Conservation (phyloP, 192 early-diverging fungal genomes). For the Rhizophagus clarus region DNA sequence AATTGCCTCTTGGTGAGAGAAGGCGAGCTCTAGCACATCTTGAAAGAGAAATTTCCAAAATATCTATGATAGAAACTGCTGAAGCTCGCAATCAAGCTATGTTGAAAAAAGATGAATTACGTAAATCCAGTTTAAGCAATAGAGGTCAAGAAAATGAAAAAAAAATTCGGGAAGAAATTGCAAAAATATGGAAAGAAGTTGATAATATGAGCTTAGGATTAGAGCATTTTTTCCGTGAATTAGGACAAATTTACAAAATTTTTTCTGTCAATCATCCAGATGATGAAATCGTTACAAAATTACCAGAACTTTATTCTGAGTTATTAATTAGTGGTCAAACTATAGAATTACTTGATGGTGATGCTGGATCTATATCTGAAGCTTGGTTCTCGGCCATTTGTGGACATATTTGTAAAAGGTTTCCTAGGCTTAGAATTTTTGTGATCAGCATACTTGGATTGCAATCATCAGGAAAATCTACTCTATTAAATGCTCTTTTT, state of each 20-base stretch:
- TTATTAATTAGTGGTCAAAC: too few species aligned
- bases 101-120: too few species aligned
- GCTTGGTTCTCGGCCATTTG: too few species aligned
- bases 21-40: conserved; percentile 22
- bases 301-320: conserved; percentile 27
- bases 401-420: not conserved
- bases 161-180: too few species aligned
- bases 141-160: too few species aligned
- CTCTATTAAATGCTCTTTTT: conserved; percentile 30
- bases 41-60: conserved; percentile 16
- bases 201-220: too few species aligned
- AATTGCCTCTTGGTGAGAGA: not conserved
- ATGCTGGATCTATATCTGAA: too few species aligned
- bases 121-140: not conserved
- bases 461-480: conserved; percentile 31
- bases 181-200: too few species aligned
- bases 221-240: too few species aligned
- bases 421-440: conserved; percentile 21
- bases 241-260: conserved; percentile 22
- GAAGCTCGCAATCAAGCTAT: not conserved
- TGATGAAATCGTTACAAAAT: conserved; percentile 3
- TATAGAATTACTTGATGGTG: too few species aligned
- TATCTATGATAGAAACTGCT: conserved; percentile 7
- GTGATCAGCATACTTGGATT: conserved; percentile 28
- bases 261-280: not conserved